Evolutionary conservation across 768 basidiomycete genomes (phyloP), one percentile per base, ranked within the genome.

Genomic region (Lactarius quietus): DNA sequence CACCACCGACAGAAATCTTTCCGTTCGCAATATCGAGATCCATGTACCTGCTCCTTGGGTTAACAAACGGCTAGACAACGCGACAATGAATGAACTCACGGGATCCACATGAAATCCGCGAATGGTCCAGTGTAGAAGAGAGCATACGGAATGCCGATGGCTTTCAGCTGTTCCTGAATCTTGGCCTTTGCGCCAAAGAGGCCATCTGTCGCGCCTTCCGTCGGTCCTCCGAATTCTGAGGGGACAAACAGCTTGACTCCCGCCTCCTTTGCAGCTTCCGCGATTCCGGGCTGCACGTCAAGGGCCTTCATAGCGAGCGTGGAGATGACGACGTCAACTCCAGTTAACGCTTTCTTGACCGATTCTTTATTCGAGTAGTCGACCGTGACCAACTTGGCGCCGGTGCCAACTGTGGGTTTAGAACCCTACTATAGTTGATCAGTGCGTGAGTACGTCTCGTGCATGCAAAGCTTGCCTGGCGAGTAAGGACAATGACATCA

Each of bases 211-310:
- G 9, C 26, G 14, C 66, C 68, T 15, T 55, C 65, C 3, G 69
- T 69, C 1, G 69, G 58, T 28, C 59, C 66, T 9, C 74, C 73
- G 36, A 74, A 75, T 64, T 75, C 74, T 61, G 69, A 68, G 3
- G 74, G 75, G 10, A 74, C 68, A 57, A 76, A 76, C 20, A 75
- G 66, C 57, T 69, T 65, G 23, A 73, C 73, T 29, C 74, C 72
- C 3, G 66, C 72, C 38, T 52, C 53, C 63, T 71, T 73, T 6
- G 67, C 63, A 1, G 70, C 73, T 1, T 68, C 58, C 0, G 69
- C 68, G 20, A 74, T 62, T 2, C 43, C 31, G 3, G 38, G 43
- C 64, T 74, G 73, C 35, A 41, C 56, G 18, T 14, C 59, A 61
- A 69, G 61, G 31, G 26, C 35, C 15, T 55, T 31, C 36, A 48